These are phyloP conservation scores for Cucumis melo DNA, from an alignment of 306 rosid species.

Conservation along the genomic window DNA sequence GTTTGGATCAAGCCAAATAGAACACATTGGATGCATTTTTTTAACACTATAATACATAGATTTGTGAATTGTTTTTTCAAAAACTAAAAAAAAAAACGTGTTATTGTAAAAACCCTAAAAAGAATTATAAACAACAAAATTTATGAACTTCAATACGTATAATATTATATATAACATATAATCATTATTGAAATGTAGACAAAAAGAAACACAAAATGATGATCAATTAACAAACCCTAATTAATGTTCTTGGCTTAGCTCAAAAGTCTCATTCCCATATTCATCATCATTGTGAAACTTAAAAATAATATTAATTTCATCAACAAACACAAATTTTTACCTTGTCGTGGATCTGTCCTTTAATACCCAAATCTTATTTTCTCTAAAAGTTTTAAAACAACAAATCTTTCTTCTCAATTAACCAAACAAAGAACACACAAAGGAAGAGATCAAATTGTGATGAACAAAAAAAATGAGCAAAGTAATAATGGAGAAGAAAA, in stretches of 20 bases:
- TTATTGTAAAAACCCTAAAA: background rate
- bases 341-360: background rate
- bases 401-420: background rate
- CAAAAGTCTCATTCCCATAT: background rate
- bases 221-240: background rate
- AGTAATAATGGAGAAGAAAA: background rate
- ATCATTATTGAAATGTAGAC: background rate
- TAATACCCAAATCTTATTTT: background rate
- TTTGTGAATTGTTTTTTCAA: background rate
- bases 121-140: background rate
- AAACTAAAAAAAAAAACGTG: background rate
- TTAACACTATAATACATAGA: background rate
- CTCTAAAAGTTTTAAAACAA: background rate
- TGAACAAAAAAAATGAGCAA: constrained; percentile 3
- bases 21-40: too few relatives aligned
- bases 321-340: background rate
- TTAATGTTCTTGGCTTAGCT: background rate
- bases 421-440: background rate
- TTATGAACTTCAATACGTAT: background rate
- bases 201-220: background rate
- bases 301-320: background rate
- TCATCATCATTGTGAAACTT: background rate
- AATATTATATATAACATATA: background rate
- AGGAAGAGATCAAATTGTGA: constrained; percentile 39
- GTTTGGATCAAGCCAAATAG: too few relatives aligned